Base-by-base conservation (phyloP, 257 asterid species). In the Anisodus acutangulus region DNA sequence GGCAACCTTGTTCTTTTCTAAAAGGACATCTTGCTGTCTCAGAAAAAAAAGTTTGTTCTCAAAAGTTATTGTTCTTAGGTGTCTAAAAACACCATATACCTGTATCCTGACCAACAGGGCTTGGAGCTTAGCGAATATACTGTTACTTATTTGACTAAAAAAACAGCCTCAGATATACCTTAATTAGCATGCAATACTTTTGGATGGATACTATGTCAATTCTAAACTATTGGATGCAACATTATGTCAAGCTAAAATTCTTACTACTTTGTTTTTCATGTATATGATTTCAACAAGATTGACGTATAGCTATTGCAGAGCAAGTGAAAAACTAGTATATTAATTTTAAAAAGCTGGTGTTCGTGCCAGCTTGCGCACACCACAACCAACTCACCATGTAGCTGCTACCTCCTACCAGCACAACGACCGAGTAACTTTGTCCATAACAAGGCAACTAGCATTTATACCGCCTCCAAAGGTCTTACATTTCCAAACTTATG, bases 201-300 rank as follows among this genome's bases (percentile, higher is more conserved):
- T 22, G 26, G 26, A 22, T 22, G 26, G 26, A 22, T 22, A 22
- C 26, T 22, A 45, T 71, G 58, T 9, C 35, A 70, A 4, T 17
- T 41, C 79, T 43, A 70, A 16, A 22, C 35, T 26, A 17, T 2
- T 5, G 37, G 26, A 70, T 71, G 57, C 37, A 71, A 16, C 37
- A 43, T 16, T 37, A 39, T 68, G 22, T 70, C 35, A 70, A 70
- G 35, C 78, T 71, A 43, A 39, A 69, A 41, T 15, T 39, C 4
- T 37, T 69, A 39, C 8, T 39, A 17, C 74, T 35, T 37, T 37
- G 22, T 16, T 39, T 69, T 69, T 8, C 54, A 69, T 70, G 39
- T 12, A 68, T 68, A 69, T 41, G 59, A 72, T 72, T 71, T 45
- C 39, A 9, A 45, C 58, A 72, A 47, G n/a, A 72, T n/a, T 71